Evolutionary conservation across 2,329 filamentous ascomycete genomes (phyloP).

Genomic region (Thielaviopsis musarum): DNA sequence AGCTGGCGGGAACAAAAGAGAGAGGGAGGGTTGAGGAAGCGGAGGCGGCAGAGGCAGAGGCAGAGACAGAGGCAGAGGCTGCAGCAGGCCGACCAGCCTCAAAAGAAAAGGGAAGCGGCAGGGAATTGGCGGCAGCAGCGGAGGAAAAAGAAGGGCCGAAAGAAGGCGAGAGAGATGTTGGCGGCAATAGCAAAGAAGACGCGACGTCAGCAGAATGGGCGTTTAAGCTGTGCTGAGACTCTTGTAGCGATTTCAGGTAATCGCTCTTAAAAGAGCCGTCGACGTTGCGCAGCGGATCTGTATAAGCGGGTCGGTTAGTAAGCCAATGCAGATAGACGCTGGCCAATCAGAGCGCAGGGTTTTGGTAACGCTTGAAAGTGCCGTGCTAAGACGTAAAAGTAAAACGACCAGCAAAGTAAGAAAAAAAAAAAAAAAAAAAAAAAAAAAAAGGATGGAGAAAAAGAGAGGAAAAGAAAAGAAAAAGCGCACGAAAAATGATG

Average conservation of each 20-base stretch:
- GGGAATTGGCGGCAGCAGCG: background rate
- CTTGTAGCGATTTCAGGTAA: conserved; percentile 6
- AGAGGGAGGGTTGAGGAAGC: background rate
- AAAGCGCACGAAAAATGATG: no score
- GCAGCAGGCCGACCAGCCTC: background rate
- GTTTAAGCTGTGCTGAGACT: background rate
- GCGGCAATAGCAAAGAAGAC: background rate
- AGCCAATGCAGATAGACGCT: background rate
- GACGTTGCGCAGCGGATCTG: conserved; percentile 10
- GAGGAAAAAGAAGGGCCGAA: background rate
- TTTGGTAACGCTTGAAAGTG: no score
- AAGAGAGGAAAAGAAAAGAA: background rate
- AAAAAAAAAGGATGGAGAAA: background rate
- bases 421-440: background rate
- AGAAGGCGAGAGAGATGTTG: background rate
- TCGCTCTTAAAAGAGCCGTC: conserved; percentile 10
- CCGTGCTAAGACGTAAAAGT: background rate
- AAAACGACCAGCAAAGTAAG: background rate
- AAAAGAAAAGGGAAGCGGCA: background rate
- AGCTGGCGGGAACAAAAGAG: background rate
- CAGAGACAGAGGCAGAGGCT: background rate
- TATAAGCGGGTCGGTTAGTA: conserved; percentile 9
- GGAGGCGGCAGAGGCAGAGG: background rate
- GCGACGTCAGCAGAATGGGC: no score
- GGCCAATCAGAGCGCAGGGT: background rate